Evolutionary conservation across 495 filamentous ascomycete genomes (phyloP), one percentile per base, ranked within the genome.

Genomic region (Annulohypoxylon moriforme): DNA sequence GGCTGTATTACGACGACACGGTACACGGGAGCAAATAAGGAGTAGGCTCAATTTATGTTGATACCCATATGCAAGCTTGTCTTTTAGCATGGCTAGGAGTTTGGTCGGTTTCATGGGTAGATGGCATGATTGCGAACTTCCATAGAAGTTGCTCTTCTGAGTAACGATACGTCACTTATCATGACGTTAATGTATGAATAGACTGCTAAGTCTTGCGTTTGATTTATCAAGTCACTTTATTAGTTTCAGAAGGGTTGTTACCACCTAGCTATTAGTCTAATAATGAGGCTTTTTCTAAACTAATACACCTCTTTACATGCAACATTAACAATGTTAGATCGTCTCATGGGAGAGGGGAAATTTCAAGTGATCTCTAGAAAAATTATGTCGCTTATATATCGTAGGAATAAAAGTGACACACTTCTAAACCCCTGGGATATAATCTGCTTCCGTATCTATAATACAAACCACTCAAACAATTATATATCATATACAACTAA

Each of bases 51-150:
- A 8, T n/a, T 55, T 20, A 38, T 31, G 14, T 49, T 64, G 69
- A 72, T 67, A 72, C 64, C 69, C 69, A 53, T 22, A 24, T 11
- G 3, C 18, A 40, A 20, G 11, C 7, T 11, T 71, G 29, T 40
- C 40, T 63, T 67, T 67, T 18, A 47, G 52, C 50, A 72, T 67
- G 3, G 56, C 29, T 64, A 53, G 59, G 69, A 46, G 69, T 67
- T 64, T 44, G 16, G 27, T 36, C 6, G 55, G 55, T 52, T 60
- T 46, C 34, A 16, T 25, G 14, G 20, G 6, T 11, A 31, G 2
- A 24, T 25, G 10, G 18, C 46, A 36, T 63, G 5, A 3, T n/a
- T 25, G 11, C 9, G 25, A 25, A 13, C 20, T 29, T 10, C 24
- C 29, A 14, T 52, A 29, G 13, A 52, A 14, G 9, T 11, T 27